Evolutionary conservation across 805 yeast genomes (phyloP), one percentile per base, ranked within the genome.

Genomic region (Nematodospora valgi): DNA sequence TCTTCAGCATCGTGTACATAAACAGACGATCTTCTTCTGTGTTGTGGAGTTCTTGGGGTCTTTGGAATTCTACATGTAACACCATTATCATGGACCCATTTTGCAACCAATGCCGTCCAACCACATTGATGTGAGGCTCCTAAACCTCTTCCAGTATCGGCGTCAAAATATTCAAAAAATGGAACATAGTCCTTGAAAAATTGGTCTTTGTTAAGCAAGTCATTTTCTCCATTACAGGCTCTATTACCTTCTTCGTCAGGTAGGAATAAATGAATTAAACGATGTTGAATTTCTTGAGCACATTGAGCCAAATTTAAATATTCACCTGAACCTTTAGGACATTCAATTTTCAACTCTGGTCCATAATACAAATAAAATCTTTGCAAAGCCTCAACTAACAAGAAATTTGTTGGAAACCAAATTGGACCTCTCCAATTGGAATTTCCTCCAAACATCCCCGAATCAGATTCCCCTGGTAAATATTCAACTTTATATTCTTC

Each of bases 351-450:
- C 53, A 88, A 74, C 34, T 74, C 81, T 18, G 89, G 79, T 9
- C 97, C 97, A 56, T 87, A 88, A 66, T 87, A 88, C 51, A 88
- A 66, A 58, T 81, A 86, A 58, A 86, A 86, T 49, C 96, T 72
- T 60, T 88, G 93, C 48, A 88, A 67, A 0, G 95, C 78, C 64
- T 88, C 97, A 39, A 88, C 86, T 25, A 88, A 64, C 42, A 88
- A 65, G 58, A 88, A 88, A 51, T 83, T 88, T 9, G 86, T 86
- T 14, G 97, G 95, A 70, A 88, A 87, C 97, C 97, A 88, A 47
- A 88, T 87, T 11, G 97, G 96, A 2, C 97, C 97, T 58, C 97
- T 74, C 97, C 97, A 88, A 61, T 88, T 88, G 15, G 96, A 87
- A 58, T 88, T 88, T 40, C 97, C 97, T 33, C 97, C 97, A 71